These are phyloP conservation scores for Biscutella auriculata DNA, from an alignment of 441 rosid species.

Conservation along the genomic window DNA sequence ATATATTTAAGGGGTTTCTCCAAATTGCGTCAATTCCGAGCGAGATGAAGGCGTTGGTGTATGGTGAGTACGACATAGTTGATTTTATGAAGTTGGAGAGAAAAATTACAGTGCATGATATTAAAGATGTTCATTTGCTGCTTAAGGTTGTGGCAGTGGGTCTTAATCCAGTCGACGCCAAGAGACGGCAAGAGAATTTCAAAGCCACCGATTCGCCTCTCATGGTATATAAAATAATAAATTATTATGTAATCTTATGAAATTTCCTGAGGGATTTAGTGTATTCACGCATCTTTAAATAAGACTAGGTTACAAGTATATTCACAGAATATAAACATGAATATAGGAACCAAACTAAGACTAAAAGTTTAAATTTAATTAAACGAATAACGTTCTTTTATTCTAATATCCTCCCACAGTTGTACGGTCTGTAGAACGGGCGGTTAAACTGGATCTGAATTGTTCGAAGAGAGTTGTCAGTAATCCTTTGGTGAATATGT, in stretches of 20 bases:
- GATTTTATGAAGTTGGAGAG: slow-evolving; percentile 68
- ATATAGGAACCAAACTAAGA: no score
- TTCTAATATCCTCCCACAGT: no score
- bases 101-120: slow-evolving; percentile 53
- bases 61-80: slow-evolving; percentile 67
- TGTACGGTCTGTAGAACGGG: no score
- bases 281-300: no score
- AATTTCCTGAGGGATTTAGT: no score
- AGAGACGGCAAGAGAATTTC: slow-evolving; percentile 77
- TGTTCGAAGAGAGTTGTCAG: neutral
- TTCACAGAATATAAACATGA: no score
- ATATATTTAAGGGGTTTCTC: no score
- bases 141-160: slow-evolving; percentile 80
- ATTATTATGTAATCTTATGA: no score
- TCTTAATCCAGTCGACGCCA: slow-evolving; percentile 80
- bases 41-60: slow-evolving; percentile 78
- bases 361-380: no score
- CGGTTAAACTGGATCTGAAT: neutral
- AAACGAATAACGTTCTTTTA: no score
- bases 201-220: slow-evolving; percentile 86
- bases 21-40: slow-evolving; percentile 34
- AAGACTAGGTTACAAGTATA: no score
- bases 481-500: neutral
- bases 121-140: slow-evolving; percentile 72
- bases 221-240: no score